Percentiles rank a stretch among this genome's conserved stretches.
Evolutionary conservation across 768 basidiomycete genomes (phyloP).

Genomic region (Vishniacozyma victoriae): DNA sequence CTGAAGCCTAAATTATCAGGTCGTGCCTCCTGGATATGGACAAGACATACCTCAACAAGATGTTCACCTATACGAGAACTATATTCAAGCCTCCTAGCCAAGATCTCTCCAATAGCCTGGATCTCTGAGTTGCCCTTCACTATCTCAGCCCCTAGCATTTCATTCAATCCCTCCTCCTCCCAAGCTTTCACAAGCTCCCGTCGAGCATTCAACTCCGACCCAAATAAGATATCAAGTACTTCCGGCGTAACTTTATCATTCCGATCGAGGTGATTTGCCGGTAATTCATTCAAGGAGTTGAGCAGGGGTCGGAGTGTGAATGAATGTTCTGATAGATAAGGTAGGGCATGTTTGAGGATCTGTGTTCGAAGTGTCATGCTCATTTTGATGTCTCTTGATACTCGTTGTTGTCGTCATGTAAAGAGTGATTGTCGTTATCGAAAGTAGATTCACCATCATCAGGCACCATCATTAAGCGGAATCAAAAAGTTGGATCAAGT

Average conservation of each 20-base stretch:
- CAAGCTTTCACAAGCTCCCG: slow-evolving; percentile 26
- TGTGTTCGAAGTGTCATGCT: slow-evolving; percentile 28
- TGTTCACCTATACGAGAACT: slow-evolving; percentile 26
- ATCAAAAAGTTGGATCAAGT: too few species aligned
- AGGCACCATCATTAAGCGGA: too few species aligned
- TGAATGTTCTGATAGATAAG: slow-evolving; percentile 26
- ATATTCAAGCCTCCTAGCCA: slow-evolving; percentile 20
- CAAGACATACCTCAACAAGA: slow-evolving; percentile 27
- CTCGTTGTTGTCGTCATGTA: too few species aligned
- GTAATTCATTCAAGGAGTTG: slow-evolving; percentile 12
- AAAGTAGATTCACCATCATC: too few species aligned
- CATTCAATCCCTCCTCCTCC: slow-evolving; percentile 18
- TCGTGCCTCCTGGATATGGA: too few species aligned
- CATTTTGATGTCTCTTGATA: too few species aligned
- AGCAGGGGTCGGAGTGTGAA: slow-evolving; percentile 34
- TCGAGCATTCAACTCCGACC: slow-evolving; percentile 9
- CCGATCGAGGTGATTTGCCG: slow-evolving; percentile 12
- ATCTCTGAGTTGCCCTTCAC: too few species aligned
- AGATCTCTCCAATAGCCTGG: not conserved
- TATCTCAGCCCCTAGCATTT: slow-evolving; percentile 12
- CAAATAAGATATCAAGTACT: slow-evolving; percentile 35
- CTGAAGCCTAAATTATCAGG: too few species aligned
- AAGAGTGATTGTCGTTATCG: too few species aligned
- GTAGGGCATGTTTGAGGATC: slow-evolving; percentile 24
- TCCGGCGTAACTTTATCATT: slow-evolving; percentile 1